A percentile compares a stretch with the other conserved stretches of the same genome.
Evolutionary conservation across 2,329 filamentous ascomycete genomes (phyloP).

Genomic region (Didymella arachidicola): DNA sequence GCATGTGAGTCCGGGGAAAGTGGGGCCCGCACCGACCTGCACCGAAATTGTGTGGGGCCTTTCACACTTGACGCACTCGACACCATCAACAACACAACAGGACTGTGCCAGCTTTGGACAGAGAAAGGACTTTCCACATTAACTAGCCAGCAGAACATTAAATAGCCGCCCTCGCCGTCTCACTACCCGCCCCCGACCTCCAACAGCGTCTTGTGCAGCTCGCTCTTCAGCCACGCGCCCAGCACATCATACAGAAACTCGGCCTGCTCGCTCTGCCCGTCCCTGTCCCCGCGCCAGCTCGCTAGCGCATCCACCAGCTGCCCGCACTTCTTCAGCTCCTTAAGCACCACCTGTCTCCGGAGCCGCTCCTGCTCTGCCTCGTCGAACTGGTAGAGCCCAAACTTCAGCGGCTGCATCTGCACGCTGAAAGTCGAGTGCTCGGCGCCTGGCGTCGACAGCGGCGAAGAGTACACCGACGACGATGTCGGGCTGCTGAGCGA

Average conservation of each 20-base stretch:
- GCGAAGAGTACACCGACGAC: conserved; percentile 30
- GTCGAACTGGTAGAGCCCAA: conserved; percentile 40
- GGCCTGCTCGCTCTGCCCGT: conserved; percentile 33
- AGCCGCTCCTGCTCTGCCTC: conserved; percentile 38
- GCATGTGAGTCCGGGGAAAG: conserved; percentile 10
- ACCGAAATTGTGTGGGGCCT: no score
- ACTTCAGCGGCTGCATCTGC: conserved; percentile 36
- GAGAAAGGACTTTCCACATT: neutral
- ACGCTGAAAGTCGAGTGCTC: conserved; percentile 31
- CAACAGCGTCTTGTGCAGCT: conserved; percentile 39
- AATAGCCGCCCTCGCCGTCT: conserved; percentile 9
- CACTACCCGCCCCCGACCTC: conserved; percentile 31
- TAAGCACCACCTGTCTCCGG: conserved; percentile 36
- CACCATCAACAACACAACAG: neutral
- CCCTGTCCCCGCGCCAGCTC: conserved; percentile 30
- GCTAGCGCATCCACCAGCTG: conserved; percentile 42
- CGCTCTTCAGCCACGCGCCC: conserved; percentile 45
- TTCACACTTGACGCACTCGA: no score
- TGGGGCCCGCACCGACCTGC: neutral
- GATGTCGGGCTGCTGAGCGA: conserved; percentile 20
- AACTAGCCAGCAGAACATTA: neutral
- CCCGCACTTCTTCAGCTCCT: conserved; percentile 41
- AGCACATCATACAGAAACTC: conserved; percentile 44
- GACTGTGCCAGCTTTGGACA: no score
- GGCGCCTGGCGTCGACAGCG: conserved; percentile 27